Evolutionary conservation across 2,329 filamentous ascomycete genomes (phyloP), one percentile per base, ranked within the genome.

Genomic region (Penicillium sclerotiorum): DNA sequence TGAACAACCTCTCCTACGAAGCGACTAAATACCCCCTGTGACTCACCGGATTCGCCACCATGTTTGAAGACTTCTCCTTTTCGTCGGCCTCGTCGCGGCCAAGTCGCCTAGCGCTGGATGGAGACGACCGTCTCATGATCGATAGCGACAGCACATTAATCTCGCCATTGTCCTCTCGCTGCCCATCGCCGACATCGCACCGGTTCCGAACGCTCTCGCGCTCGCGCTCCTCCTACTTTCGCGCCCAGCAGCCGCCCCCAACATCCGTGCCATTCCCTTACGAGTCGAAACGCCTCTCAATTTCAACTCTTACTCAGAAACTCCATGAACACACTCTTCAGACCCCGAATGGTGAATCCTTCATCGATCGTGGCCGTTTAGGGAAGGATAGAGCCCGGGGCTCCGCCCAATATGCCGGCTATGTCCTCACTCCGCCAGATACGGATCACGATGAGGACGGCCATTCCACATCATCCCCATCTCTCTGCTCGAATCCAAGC

Each of bases 381-480:
- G 21, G 17, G 20, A 54, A 57, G 15, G 59, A 64, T 18, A 46
- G 42, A 50, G n/a, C 28, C 5, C 30, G 57, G 56, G 23, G 52
- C 52, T 25, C 66, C 57, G 9, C 56, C 57, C 20, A 53, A 6
- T 53, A 56, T 59, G 32, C 60, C 30, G 62, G 59, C 20, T 69
- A 68, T 36, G 57, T 71, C 50, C 58, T 72, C 17, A 72, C 69
- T 1, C 68, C 69, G 4, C 69, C 69, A 6, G 69, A 70, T 49
- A 71, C 67, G 17, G 69, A 71, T 52, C 65, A 66, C n/a, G 68
- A 71, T 38, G 67, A 70, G n/a, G 65, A 69, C 32, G 62, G 64
- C 35, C 63, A 59, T 23, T 60, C 58, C 54, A 77, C 77, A 66
- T 87, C 84, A 40, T 75, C 75, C 5, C 76, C 71, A 50, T 85